Conservation (phyloP, 2,329 filamentous ascomycete species). For the Decorospora gaudefroyi region DNA sequence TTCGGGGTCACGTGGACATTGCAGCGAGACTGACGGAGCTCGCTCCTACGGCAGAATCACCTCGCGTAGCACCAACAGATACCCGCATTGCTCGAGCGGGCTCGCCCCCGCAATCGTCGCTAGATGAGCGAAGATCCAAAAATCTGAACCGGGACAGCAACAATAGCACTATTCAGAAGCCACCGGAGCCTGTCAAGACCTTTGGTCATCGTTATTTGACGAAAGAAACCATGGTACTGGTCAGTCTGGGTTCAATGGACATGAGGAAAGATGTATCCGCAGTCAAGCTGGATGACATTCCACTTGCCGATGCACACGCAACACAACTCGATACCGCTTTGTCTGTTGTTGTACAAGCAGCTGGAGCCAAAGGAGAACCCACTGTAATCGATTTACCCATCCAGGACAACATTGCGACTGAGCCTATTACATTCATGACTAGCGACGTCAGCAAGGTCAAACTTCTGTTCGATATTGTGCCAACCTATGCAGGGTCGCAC, state of each 20-base stretch:
- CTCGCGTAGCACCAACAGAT: slow-evolving; percentile 33
- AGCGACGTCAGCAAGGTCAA: slow-evolving; percentile 79
- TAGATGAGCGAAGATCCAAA: slow-evolving; percentile 52
- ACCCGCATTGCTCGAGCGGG: slow-evolving; percentile 41
- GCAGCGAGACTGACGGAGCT: slow-evolving; percentile 69
- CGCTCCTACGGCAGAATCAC: slow-evolving; percentile 47
- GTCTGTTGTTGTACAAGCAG: slow-evolving; percentile 86
- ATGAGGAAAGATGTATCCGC: slow-evolving; percentile 79
- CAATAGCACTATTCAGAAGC: slow-evolving; percentile 50
- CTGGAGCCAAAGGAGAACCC: slow-evolving; percentile 81
- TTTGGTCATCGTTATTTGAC: slow-evolving; percentile 96
- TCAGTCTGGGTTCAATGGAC: slow-evolving; percentile 94
- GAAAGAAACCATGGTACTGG: slow-evolving; percentile 84
- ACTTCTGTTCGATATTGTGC: slow-evolving; percentile 90
- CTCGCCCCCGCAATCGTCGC: slow-evolving; percentile 62
- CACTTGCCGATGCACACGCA: slow-evolving; percentile 82
- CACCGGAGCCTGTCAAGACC: slow-evolving; percentile 82
- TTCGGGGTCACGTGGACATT: slow-evolving; percentile 85
- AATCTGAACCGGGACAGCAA: slow-evolving; percentile 47
- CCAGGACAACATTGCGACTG: slow-evolving; percentile 90
- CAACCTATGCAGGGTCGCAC: slow-evolving; percentile 82
- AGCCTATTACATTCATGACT: slow-evolving; percentile 88
- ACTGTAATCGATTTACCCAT: slow-evolving; percentile 90
- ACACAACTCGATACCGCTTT: slow-evolving; percentile 94
- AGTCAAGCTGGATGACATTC: slow-evolving; percentile 85